Evolutionary conservation across 1,139 yeast species (phyloP).

Genomic region (Candida mesenterica): DNA sequence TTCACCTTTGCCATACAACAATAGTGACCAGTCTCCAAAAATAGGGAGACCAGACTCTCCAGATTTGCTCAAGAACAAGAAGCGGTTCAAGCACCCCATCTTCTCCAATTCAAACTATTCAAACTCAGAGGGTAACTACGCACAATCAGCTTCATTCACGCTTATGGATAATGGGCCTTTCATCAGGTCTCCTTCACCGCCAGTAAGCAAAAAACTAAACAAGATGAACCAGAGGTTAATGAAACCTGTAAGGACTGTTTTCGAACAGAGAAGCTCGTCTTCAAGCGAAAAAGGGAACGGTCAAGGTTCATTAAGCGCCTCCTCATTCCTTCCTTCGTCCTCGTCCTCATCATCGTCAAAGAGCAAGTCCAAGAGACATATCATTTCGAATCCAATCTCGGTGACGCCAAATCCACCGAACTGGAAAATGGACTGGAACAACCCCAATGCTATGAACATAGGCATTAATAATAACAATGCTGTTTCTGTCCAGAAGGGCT

Average conservation of each 20-base stretch:
- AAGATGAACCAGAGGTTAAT: slow-evolving; percentile 13
- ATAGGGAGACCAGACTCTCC: slow-evolving; percentile 21
- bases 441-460: not conserved
- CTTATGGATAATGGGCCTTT: slow-evolving; percentile 10
- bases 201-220: slow-evolving; percentile 27
- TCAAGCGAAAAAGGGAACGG: too few relatives aligned
- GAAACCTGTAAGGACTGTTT: slow-evolving; percentile 13
- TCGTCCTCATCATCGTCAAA: slow-evolving; percentile 3
- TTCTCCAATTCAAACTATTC: slow-evolving; percentile 5
- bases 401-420: slow-evolving; percentile 8
- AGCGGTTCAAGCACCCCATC: slow-evolving; percentile 15
- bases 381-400: slow-evolving; percentile 10
- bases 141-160: not conserved
- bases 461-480: slow-evolving; percentile 1
- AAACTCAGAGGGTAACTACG: slow-evolving; percentile 4
- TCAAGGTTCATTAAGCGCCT: too few relatives aligned
- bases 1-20: slow-evolving; percentile 16
- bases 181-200: slow-evolving; percentile 36
- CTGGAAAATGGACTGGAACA: slow-evolving; percentile 9
- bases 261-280: slow-evolving; percentile 10
- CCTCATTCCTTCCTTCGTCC: too few relatives aligned
- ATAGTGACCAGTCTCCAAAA: slow-evolving; percentile 7
- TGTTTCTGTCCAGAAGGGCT: slow-evolving; percentile 9
- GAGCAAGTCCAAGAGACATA: slow-evolving; percentile 10
- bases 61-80: slow-evolving; percentile 18